Evolutionary conservation across 1,139 yeast genomes (phyloP).

Genomic region (Suhomyces yuchorum): DNA sequence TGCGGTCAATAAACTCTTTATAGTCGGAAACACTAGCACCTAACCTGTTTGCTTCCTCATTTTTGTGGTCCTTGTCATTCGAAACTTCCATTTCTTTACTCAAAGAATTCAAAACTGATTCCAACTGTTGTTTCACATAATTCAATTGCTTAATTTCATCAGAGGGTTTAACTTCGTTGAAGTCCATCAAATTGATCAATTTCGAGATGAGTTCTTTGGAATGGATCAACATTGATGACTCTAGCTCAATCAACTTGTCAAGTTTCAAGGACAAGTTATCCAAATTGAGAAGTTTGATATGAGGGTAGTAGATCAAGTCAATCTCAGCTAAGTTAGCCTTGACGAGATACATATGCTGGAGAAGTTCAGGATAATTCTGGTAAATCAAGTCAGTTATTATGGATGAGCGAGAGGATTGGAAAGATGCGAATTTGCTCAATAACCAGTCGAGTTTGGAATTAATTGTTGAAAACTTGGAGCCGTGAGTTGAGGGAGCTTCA

Average conservation of each 20-base stretch:
- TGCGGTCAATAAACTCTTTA: slow-evolving; percentile 4
- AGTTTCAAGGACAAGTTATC: slow-evolving; percentile 19
- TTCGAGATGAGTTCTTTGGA: slow-evolving; percentile 3
- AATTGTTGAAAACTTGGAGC: slow-evolving; percentile 4
- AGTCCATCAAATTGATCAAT: not conserved
- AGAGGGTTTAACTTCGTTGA: not conserved
- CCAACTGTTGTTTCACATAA: slow-evolving; percentile 6
- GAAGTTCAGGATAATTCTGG: slow-evolving; percentile 23
- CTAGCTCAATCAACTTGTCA: slow-evolving; percentile 14
- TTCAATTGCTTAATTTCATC: slow-evolving; percentile 10
- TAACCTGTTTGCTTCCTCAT: not conserved
- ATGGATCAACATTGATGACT: slow-evolving; percentile 7
- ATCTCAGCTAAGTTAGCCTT: slow-evolving; percentile 15
- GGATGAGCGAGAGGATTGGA: slow-evolving; percentile 13
- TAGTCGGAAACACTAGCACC: not conserved
- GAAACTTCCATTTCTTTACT: slow-evolving; percentile 4
- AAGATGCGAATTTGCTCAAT: slow-evolving; percentile 8
- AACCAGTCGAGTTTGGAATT: slow-evolving; percentile 12
- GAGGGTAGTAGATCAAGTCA: slow-evolving; percentile 19
- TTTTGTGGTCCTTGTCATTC: not conserved
- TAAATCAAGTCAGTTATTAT: slow-evolving; percentile 23
- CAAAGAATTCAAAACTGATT: not conserved
- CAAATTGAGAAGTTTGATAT: slow-evolving; percentile 19
- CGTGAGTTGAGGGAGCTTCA: not conserved
- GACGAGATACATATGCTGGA: slow-evolving; percentile 12